phyloP scores from a whole-genome alignment of 345 rosid species.

The Microcos paniculata region DNA sequence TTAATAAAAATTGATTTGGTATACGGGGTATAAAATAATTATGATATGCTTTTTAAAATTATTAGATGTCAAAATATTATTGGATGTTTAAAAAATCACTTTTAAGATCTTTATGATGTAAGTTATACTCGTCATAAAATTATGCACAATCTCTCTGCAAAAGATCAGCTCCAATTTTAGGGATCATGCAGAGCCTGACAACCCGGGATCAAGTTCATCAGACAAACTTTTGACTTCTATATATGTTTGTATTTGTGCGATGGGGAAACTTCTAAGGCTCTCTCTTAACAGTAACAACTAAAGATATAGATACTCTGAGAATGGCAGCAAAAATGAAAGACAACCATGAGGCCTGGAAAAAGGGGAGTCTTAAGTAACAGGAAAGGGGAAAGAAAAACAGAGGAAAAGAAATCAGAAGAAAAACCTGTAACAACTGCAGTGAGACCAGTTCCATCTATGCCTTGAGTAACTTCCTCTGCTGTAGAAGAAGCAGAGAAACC shows the following conservation, averaged over 20 bases:
- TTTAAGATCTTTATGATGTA: too few relatives aligned
- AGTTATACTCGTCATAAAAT: too few relatives aligned
- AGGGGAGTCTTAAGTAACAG: not conserved
- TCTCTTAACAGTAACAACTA: too few relatives aligned
- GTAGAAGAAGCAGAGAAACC: slow-evolving; percentile 17
- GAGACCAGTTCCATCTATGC: slow-evolving; percentile 44
- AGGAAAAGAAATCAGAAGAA: too few relatives aligned
- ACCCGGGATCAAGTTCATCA: not conserved
- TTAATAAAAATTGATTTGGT: too few relatives aligned
- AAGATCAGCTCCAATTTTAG: not conserved
- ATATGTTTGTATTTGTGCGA: not conserved
- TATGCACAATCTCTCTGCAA: not conserved
- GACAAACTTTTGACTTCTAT: not conserved
- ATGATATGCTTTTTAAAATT: too few relatives aligned
- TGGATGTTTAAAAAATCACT: too few relatives aligned
- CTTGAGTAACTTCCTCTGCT: slow-evolving; percentile 35
- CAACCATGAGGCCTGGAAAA: not conserved
- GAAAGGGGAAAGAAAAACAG: not conserved
- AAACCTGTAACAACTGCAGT: slow-evolving; percentile 50
- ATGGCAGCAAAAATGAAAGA: slow-evolving; percentile 3
- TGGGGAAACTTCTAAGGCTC: not conserved
- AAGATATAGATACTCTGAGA: not conserved
- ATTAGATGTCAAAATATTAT: too few relatives aligned
- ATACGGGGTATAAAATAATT: too few relatives aligned
- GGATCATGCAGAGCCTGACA: not conserved